phyloP scores from a whole-genome alignment of 1,284 basidiomycete species.

The Trametes hirsuta region DNA sequence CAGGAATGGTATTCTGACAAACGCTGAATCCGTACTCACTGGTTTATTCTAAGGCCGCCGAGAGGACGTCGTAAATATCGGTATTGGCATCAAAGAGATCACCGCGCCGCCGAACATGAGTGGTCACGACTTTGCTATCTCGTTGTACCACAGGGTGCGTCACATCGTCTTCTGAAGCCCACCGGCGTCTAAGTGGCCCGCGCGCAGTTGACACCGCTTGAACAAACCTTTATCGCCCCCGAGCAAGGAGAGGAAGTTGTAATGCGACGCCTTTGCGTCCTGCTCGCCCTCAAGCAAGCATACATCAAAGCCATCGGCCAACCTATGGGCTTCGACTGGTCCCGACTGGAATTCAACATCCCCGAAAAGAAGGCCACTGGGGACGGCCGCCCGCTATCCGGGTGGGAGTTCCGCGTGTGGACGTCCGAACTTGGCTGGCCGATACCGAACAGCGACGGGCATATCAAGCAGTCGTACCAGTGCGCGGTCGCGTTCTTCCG shows the following conservation, averaged over 20 bases:
- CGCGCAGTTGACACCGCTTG: slow-evolving; percentile 63
- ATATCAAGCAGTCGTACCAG: slow-evolving; percentile 70
- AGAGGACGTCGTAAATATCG: slow-evolving; percentile 76
- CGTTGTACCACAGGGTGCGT: slow-evolving; percentile 71
- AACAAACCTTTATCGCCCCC: slow-evolving; percentile 54
- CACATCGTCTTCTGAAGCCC: neutral
- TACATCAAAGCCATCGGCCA: slow-evolving; percentile 84
- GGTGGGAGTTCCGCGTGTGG: slow-evolving; percentile 85
- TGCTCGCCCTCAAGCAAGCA: slow-evolving; percentile 75
- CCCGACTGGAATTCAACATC: slow-evolving; percentile 78
- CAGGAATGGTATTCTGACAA: no score
- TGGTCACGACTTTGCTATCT: slow-evolving; percentile 66
- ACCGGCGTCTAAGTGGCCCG: neutral
- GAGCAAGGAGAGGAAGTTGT: slow-evolving; percentile 61
- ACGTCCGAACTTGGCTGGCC: slow-evolving; percentile 70
- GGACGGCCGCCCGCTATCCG: slow-evolving; percentile 66
- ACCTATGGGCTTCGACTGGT: slow-evolving; percentile 76
- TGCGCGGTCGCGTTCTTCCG: slow-evolving; percentile 77
- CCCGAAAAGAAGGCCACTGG: slow-evolving; percentile 60
- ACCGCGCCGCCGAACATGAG: slow-evolving; percentile 61
- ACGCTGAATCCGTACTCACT: no score
- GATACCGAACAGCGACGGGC: slow-evolving; percentile 53
- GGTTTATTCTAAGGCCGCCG: slow-evolving; percentile 43
- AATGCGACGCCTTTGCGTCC: slow-evolving; percentile 71
- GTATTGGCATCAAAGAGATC: slow-evolving; percentile 71